Evolutionary conservation across 257 asterid species (phyloP), one percentile per base, ranked within the genome.

Genomic region (Solanum bulbocastanum): DNA sequence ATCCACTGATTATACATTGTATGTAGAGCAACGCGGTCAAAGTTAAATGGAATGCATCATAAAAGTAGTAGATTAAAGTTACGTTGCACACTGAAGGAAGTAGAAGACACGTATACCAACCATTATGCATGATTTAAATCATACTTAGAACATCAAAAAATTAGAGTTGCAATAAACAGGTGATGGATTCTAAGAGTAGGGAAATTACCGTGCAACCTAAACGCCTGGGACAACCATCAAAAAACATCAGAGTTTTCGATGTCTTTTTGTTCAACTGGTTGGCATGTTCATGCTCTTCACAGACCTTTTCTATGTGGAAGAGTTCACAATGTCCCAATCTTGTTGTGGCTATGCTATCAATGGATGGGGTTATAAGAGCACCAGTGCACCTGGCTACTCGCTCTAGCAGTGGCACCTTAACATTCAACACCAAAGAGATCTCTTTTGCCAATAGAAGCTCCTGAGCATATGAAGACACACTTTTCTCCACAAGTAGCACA

Each of bases 161-260:
- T 9, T 81, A 1, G 42, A 81, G 66, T 30, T 81, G 14, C 42
- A 46, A 60, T 30, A 46, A 44, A 16, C 85, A 18, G 18, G 20
- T 44, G 10, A 49, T 42, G 35, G 88, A 89, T 83, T 46, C 88
- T 23, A 69, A 39, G 75, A 20, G 58, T 44, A 68, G 85, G 69
- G 88, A 68, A 37, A 83, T 2, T 94, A 97, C 99, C 98, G 99
- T 97, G 98, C 99, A 96, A 86, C 99, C 98, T 89, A 97, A 89
- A 87, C 98, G 98, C 92, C 98, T 91, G 12, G 98, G 95, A 91
- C 99, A 97, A 62, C 99, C 99, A 91, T 95, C 98, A 74, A 97
- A 94, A 91, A 91, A 95, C 99, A 97, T 97, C 91, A 97, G 91
- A 9, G 99, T 97, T 91, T 95, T 96, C 32, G 92, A 90, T 56